Evolutionary conservation across 176 grass and related monocot species (phyloP), one percentile per base, ranked within the genome.

Genomic region (Oryza longistaminata): DNA sequence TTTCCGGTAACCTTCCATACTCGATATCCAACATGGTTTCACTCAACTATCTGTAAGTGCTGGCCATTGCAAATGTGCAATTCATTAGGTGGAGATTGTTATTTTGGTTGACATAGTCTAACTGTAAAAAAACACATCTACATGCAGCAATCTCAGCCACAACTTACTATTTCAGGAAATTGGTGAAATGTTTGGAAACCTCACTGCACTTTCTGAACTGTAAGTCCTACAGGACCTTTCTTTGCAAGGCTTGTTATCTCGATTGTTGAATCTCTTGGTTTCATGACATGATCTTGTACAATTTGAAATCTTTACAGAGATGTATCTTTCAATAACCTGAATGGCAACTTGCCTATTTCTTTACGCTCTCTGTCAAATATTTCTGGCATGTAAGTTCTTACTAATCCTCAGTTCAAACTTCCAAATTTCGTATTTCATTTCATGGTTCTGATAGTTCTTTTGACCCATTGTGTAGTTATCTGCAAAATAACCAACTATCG

Each of bases 131-230:
- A 83, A 2, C 58, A 62, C 60, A 79, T 77, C 22, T 83, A 19
- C 65, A 44, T 92, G 80, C 64, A 99, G 97, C 62, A 99, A 99
- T 90, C 83, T 99, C 83, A 96, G 93, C 75, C 93, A 96, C 74
- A 99, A 96, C 88, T 82, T 71, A 21, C 55, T 99, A 46, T 92
- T 88, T 75, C 84, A 94, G 76, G 62, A 92, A 91, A 94, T 96
- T 66, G 90, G 90, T 34, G 97, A 99, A 43, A 3, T 99, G 0
- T 99, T 99, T 93, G 64, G 69, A 76, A 92, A 85, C 72, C 91
- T 99, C 72, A 90, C 83, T 75, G 74, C 64, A 27, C 90, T 99
- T 22, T 94, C 93, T 84, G 81, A 92, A 83, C 48, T 96, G 97
- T 99, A 92, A 96, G 93, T 62, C 39, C 50, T 81, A 46, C 69